Evolutionary conservation across 768 basidiomycete genomes (phyloP), one percentile per base, ranked within the genome.

Genomic region (Auriscalpium orientale): DNA sequence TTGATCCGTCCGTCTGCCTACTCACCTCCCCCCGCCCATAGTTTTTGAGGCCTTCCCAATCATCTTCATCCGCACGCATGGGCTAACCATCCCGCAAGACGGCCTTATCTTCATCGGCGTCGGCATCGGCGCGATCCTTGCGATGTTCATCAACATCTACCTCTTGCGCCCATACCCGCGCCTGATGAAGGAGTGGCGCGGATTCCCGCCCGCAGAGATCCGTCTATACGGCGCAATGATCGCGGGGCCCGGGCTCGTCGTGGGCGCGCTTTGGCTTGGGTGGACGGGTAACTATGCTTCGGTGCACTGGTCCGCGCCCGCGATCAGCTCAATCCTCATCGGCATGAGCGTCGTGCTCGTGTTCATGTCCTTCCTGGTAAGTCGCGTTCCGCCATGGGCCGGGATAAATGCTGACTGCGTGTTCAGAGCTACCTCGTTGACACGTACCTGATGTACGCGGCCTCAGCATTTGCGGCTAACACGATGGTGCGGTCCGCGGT

Each of bases 381-480:
- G 53, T 44, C n/a, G 43, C n/a, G 20, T 12, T 4, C 10, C 13
- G 46, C 40, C 33, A 16, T 11, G 20, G 9, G 11, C 48, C 18
- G 21, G 38, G 8, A 9, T 16, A 8, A 12, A 28, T 46, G 8
- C 40, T 18, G 43, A 28, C 8, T 1, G 33, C 2, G 21, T 38
- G 4, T 53, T 6, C 34, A 58, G 53, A 58, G 47, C n/a, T 58
- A 58, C 48, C 35, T 58, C 16, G 53, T 58, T 2, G 57, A 58
- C 22, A 54, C 53, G 11, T 58, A 58, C n/a, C 53, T 49, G 9
- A 54, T 58, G 57, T 54, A 49, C 35, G 37, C 57, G 0, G 57
- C 57, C 33, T 58, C 57, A 16, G 57, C 53, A 11, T 49, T 58
- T 34, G 52, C 57, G 11, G 52, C 53, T 16, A 58, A 58, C 49